Evolutionary conservation across 2,329 filamentous ascomycete species (phyloP), one percentile per base, ranked within the genome.

Genomic region (Aspergillus fumigatiaffinis): DNA sequence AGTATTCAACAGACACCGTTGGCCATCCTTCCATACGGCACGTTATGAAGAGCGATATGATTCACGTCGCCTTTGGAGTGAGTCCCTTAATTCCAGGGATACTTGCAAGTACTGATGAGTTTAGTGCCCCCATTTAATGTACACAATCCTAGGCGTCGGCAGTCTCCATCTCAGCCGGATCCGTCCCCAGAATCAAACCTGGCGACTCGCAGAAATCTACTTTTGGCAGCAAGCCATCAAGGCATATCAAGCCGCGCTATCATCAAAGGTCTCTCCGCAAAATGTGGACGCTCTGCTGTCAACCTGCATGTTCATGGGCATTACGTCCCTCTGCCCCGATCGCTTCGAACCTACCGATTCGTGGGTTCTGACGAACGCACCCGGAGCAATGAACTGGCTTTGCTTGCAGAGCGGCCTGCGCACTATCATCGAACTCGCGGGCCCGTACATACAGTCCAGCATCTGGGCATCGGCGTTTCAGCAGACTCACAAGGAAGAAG

Each of bases 241-340:
- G 7, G 48, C 63, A 2, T 73, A 71, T 49, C 68, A 68, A 38
- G 49, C 54, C 8, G 69, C 65, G 14, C 58, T 72, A 14, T 59
- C 56, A 1, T 52, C 54, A 3, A 53, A 51, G 3, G 52, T 72
- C 8, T 56, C 46, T 6, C 51, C 53, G 7, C 52, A 63, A 2
- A 73, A 64, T 25, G 59, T 71, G 5, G 64, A 69, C 29, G 61
- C 63, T 0, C 57, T 73, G 3, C 35, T 73, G 9, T 72, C 69
- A 7, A 65, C 67, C 2, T 70, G 68, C 58, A 70, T 73, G 64
- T 58, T 72, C 38, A 69, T 72, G 60, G 61, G 68, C 0, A 54
- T 68, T 2, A 63, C 63, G n/a, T 60, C 66, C 1, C 52, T 71
- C 9, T 67, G 64, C 4, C 66, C 66, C 0, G 62, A 64, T 14